Evolutionary conservation across 2,329 filamentous ascomycete genomes (phyloP).

Genomic region (Penicillium sp.): DNA sequence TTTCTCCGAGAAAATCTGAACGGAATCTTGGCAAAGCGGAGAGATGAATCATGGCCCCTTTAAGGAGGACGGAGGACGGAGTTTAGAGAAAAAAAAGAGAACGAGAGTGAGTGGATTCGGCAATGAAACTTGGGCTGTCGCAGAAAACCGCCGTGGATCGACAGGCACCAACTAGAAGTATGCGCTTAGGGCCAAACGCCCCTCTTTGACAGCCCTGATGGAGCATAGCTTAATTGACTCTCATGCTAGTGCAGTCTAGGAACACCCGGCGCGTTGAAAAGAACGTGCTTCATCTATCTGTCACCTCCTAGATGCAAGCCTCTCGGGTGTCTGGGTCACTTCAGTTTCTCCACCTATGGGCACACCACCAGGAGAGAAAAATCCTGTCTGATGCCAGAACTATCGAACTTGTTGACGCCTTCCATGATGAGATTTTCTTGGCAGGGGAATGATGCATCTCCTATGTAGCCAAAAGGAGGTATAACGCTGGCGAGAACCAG

Average conservation of each 20-base stretch:
- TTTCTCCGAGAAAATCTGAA: slow-evolving; percentile 4
- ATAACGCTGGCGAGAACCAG: slow-evolving; percentile 10
- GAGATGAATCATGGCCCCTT: not conserved
- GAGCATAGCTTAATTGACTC: slow-evolving; percentile 19
- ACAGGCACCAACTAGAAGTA: slow-evolving; percentile 18
- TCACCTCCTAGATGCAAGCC: slow-evolving; percentile 22
- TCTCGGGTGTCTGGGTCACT: slow-evolving; percentile 20
- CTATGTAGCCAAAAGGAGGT: slow-evolving; percentile 14
- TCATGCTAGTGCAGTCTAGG: slow-evolving; percentile 8
- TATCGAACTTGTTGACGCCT: slow-evolving; percentile 18
- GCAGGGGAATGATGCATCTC: slow-evolving; percentile 12
- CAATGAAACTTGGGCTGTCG: slow-evolving; percentile 32
- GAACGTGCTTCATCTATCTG: slow-evolving; percentile 31
- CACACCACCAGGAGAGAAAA: slow-evolving; percentile 12
- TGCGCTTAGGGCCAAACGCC: slow-evolving; percentile 5
- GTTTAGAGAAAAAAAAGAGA: too few species aligned
- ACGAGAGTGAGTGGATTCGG: not conserved
- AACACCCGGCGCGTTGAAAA: slow-evolving; percentile 12
- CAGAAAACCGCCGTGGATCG: slow-evolving; percentile 28
- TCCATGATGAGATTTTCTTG: slow-evolving; percentile 19
- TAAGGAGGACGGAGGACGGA: too few species aligned
- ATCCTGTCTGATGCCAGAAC: slow-evolving; percentile 15
- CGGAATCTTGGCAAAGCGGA: slow-evolving; percentile 19
- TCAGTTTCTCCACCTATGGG: slow-evolving; percentile 28
- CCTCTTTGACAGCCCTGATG: not conserved